These are phyloP conservation scores for Verticillium zaregamsianum DNA, from an alignment of 2,329 filamentous ascomycete genomes.

Conservation along the genomic window DNA sequence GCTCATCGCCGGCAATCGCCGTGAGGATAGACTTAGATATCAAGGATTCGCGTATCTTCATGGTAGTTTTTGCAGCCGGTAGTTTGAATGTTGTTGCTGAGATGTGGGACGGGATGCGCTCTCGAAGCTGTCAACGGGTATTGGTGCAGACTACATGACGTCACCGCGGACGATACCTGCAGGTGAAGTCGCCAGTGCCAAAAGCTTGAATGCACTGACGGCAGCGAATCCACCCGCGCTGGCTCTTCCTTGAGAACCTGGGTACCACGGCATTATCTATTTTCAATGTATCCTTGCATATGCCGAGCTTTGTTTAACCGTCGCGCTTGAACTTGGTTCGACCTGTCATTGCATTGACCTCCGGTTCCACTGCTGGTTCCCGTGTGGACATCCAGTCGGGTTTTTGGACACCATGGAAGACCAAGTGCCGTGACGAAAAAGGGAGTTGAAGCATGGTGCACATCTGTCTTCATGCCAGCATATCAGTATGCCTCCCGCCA, in stretches of 20 bases:
- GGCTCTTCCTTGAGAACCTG: no score
- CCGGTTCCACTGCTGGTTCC: neutral
- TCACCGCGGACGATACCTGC: no score
- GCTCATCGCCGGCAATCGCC: conserved; percentile 44
- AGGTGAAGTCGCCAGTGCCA: no score
- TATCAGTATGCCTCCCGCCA: neutral
- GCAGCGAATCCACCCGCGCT: no score
- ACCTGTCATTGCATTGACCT: neutral
- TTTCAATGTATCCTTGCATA: neutral
- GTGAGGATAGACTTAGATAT: conserved; percentile 56
- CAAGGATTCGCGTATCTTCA: conserved; percentile 29
- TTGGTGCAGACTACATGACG: no score
- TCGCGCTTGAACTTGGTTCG: neutral
- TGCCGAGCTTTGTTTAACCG: neutral
- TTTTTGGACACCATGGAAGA: neutral
- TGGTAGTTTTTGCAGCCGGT: conserved; percentile 2
- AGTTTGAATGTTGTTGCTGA: neutral
- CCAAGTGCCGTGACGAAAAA: neutral
- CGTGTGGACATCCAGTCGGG: neutral
- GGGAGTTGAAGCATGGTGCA: neutral
- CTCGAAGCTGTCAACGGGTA: no score
- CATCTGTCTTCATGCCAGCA: neutral
- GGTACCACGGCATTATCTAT: no score
- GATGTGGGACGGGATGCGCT: neutral
- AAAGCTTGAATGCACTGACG: no score